Conservation (phyloP, 2,329 filamentous ascomycete species). For the Ophiostoma ulmi region DNA sequence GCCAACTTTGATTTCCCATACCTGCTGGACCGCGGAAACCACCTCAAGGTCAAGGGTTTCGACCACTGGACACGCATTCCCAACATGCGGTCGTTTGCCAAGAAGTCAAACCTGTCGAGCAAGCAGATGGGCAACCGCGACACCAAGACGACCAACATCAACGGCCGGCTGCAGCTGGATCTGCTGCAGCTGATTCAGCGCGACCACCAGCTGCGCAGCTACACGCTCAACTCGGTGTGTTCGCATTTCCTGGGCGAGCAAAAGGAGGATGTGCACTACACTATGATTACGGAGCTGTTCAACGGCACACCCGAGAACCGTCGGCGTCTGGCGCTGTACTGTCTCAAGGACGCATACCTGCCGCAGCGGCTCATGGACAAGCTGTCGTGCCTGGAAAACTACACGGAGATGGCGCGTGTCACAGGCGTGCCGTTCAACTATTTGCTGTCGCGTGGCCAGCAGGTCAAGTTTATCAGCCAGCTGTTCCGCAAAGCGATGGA, state of each 20-base stretch:
- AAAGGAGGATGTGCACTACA: conserved; percentile 97
- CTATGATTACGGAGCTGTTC: conserved; percentile 97
- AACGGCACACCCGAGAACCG: conserved; percentile 93
- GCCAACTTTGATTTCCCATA: conserved; percentile 98
- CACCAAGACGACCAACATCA: conserved; percentile 89
- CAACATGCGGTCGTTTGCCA: conserved; percentile 63
- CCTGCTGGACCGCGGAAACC: conserved; percentile 77
- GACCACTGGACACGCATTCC: conserved; percentile 82
- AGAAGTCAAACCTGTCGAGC: conserved; percentile 83
- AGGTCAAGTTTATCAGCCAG: conserved; percentile 96
- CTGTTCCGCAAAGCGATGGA: conserved; percentile 91
- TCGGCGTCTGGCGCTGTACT: conserved; percentile 87
- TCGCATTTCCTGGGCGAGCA: conserved; percentile 94
- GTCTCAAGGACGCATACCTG: conserved; percentile 93
- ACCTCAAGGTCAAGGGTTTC: conserved; percentile 74
- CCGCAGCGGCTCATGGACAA: conserved; percentile 95
- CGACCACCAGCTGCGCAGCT: conserved; percentile 91
- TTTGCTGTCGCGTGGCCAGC: conserved; percentile 84
- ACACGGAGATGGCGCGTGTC: conserved; percentile 99
- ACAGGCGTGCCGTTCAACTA: conserved; percentile 98
- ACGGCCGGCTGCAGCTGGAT: conserved; percentile 88
- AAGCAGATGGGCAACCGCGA: conserved; percentile 98
- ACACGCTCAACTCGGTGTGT: conserved; percentile 93
- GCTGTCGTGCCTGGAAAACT: conserved; percentile 96
- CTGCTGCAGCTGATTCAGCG: conserved; percentile 90